Conservation (phyloP, 2,329 filamentous ascomycete genomes). For the Cryphonectria japonica region DNA sequence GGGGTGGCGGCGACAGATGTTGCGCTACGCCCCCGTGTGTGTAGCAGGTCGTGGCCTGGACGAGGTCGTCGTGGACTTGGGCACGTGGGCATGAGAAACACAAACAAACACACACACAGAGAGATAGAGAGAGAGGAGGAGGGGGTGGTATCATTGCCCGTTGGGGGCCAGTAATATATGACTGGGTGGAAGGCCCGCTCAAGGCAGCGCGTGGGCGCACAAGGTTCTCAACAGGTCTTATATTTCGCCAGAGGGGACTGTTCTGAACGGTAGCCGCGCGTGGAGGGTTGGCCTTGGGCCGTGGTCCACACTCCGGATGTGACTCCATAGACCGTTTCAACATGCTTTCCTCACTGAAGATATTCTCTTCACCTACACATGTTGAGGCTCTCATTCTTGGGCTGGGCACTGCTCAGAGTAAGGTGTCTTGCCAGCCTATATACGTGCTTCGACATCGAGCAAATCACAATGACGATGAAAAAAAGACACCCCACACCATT, state of each 20-base stretch:
- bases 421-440: background rate
- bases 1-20: too few relatives aligned
- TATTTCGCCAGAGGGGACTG: background rate
- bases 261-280: background rate
- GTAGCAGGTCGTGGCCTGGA: background rate
- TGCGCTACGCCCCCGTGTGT: background rate
- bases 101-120: background rate
- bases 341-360: background rate
- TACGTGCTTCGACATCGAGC: background rate
- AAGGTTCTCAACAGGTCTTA: background rate
- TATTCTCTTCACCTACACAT: background rate
- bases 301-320: too few relatives aligned
- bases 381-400: background rate
- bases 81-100: background rate
- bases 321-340: background rate
- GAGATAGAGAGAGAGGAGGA: too few relatives aligned
- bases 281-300: too few relatives aligned
- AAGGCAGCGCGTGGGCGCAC: background rate
- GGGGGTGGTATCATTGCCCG: background rate
- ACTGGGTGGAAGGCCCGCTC: background rate
- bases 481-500: background rate
- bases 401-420: background rate
- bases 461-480: too few relatives aligned
- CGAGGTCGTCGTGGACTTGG: background rate
- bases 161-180: background rate